A percentile compares a stretch with the other conserved stretches of the same genome.
phyloP scores from a whole-genome alignment of 805 yeast species.

The Nakazawaea wickerhamii region DNA sequence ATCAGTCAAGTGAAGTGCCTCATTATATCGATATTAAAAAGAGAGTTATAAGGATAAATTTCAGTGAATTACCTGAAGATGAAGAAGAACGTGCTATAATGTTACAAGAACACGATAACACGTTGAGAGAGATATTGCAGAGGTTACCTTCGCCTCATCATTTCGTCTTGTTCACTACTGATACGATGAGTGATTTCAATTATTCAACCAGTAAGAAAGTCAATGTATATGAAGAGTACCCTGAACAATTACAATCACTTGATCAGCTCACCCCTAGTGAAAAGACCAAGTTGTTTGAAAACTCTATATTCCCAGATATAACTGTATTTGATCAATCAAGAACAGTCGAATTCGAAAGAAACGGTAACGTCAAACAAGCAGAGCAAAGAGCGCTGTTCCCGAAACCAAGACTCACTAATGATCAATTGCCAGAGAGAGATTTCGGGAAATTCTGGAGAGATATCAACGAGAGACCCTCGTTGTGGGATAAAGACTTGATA shows the following conservation, averaged over 20 bases:
- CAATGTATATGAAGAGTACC: constrained; percentile 24
- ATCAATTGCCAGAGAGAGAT: constrained; percentile 13
- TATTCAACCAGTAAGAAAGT: constrained; percentile 13
- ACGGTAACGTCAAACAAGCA: constrained; percentile 30
- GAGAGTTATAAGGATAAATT: constrained; percentile 55
- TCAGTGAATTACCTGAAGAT: constrained; percentile 42
- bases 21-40: constrained; percentile 57
- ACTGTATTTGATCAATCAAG: constrained; percentile 45
- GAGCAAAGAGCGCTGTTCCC: constrained; percentile 27
- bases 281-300: constrained; percentile 26
- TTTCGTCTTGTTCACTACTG: constrained; percentile 54
- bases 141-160: constrained; percentile 71
- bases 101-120: constrained; percentile 23
- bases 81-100: constrained; percentile 20
- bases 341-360: constrained; percentile 48
- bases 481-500: constrained; percentile 42
- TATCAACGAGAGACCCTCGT: constrained; percentile 23
- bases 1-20: constrained; percentile 40
- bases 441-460: constrained; percentile 8
- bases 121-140: constrained; percentile 50
- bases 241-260: constrained; percentile 23
- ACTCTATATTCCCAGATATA: constrained; percentile 49
- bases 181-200: constrained; percentile 21
- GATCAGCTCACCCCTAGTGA: constrained; percentile 26
- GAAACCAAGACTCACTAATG: constrained; percentile 27